Percentiles rank a stretch among this genome's conserved stretches.
Conservation (phyloP, 2,329 filamentous ascomycete genomes). For the Fusarium sp. region DNA sequence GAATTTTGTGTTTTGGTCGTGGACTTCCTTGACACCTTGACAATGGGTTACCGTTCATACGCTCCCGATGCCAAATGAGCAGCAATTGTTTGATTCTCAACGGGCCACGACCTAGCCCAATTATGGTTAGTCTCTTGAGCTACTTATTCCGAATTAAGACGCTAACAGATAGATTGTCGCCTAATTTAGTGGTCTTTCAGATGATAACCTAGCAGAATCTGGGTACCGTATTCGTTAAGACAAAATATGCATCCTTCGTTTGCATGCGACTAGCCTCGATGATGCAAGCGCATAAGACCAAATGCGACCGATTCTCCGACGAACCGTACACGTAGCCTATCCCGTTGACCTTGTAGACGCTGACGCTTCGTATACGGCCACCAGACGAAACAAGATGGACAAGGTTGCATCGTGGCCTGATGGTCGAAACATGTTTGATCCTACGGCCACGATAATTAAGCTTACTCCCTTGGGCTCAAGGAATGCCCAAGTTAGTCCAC, state of each 20-base stretch:
- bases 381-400: not conserved
- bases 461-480: not conserved
- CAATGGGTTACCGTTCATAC: not conserved
- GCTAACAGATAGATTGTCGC: too few species aligned
- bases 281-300: not conserved
- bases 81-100: too few species aligned
- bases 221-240: not conserved
- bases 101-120: not conserved
- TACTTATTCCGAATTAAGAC: too few species aligned
- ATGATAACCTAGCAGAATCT: not conserved
- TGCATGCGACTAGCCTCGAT: not conserved
- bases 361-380: not conserved
- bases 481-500: not conserved
- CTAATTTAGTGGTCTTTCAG: rapidly evolving
- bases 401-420: not conserved
- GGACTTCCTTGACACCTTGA: not conserved
- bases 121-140: not conserved
- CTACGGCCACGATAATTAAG: not conserved
- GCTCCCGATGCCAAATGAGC: not conserved
- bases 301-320: not conserved
- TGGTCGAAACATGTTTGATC: constrained; percentile 1
- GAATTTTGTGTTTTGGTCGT: not conserved
- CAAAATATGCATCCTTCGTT: not conserved
- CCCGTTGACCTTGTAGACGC: not conserved
- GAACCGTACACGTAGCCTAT: not conserved